Evolutionary conservation across 176 grass and related monocot species (phyloP).

Genomic region (Raddia distichophylla): DNA sequence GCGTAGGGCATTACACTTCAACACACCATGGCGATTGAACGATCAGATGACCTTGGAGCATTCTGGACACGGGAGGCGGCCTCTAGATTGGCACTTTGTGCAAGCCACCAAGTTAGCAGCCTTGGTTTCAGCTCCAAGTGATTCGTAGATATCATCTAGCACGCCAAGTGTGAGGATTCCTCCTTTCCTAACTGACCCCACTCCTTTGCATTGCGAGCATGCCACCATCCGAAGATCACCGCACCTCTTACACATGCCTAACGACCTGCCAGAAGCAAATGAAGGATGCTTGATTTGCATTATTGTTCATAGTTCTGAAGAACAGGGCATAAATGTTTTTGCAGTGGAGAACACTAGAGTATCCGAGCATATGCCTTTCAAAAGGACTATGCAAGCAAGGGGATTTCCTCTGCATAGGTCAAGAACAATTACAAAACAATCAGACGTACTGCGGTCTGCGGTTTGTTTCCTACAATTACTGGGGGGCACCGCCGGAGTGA

Average conservation of each 20-base stretch:
- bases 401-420: not conserved
- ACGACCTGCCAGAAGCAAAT: slow-evolving; percentile 47
- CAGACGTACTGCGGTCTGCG: too few species aligned
- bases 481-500: not conserved
- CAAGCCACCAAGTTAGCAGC: slow-evolving; percentile 55
- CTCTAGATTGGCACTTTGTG: slow-evolving; percentile 70
- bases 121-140: slow-evolving; percentile 57
- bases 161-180: slow-evolving; percentile 52
- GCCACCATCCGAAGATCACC: slow-evolving; percentile 83
- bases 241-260: slow-evolving; percentile 85
- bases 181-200: slow-evolving; percentile 58
- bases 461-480: not conserved
- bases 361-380: not conserved
- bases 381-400: not conserved
- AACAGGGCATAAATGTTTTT: not conserved
- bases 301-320: not conserved
- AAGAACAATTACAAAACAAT: not conserved
- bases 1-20: not conserved
- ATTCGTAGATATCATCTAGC: slow-evolving; percentile 75
- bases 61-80: slow-evolving; percentile 61
- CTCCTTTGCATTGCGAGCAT: slow-evolving; percentile 75
- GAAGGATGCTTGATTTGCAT: not conserved
- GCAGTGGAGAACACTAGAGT: not conserved
- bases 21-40: not conserved
- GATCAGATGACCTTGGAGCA: slow-evolving; percentile 55